Evolutionary conservation across 1,284 basidiomycete genomes (phyloP).

Genomic region (Cystobasidium slooffiae): DNA sequence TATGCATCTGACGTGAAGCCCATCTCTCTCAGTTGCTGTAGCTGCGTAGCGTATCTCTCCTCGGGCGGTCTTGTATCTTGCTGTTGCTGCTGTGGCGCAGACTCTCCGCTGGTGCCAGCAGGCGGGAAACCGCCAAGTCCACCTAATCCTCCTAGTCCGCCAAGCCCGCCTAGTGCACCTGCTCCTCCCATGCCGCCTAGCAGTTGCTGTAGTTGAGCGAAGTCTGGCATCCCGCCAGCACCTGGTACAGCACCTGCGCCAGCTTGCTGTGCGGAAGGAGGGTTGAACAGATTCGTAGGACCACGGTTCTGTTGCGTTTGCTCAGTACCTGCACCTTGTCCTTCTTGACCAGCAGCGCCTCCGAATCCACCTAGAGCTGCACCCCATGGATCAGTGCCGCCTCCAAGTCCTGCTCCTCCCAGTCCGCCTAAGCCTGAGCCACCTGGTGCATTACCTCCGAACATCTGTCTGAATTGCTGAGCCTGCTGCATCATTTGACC

Average conservation of each 20-base stretch:
- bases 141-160: constrained; percentile 46
- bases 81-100: constrained; percentile 52
- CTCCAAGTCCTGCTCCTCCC: constrained; percentile 26
- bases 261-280: constrained; percentile 31
- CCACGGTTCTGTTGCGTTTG: constrained; percentile 27
- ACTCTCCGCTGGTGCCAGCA: constrained; percentile 24
- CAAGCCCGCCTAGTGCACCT: constrained; percentile 50
- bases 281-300: constrained; percentile 39
- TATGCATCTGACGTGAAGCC: constrained; percentile 74
- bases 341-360: constrained; percentile 4
- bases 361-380: constrained; percentile 14
- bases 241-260: constrained; percentile 50
- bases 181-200: constrained; percentile 51
- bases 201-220: constrained; percentile 46
- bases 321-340: constrained; percentile 6
- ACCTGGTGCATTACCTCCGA: constrained; percentile 29
- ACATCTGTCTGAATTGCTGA: constrained; percentile 49
- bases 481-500: constrained; percentile 81
- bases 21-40: constrained; percentile 77
- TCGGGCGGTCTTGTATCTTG: constrained; percentile 77
- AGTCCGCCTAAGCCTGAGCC: constrained; percentile 26
- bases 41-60: constrained; percentile 76
- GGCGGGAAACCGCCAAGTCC: constrained; percentile 48
- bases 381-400: constrained; percentile 17
- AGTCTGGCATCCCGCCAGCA: constrained; percentile 46